Evolutionary conservation across 192 early-diverging fungal species (phyloP).

Genomic region (Coemansia sp.): DNA sequence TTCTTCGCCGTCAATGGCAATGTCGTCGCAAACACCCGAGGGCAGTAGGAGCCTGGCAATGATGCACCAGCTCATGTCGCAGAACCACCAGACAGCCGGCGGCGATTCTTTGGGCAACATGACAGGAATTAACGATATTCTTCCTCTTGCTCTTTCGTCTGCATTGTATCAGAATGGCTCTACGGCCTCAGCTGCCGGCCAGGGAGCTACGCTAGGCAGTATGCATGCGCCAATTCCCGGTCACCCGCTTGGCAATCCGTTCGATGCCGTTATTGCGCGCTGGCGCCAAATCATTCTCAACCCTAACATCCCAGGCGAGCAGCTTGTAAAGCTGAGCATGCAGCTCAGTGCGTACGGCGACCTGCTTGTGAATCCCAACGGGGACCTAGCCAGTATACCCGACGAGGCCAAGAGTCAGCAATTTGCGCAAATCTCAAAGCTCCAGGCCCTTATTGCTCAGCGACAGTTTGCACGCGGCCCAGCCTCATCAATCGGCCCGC

Average conservation of each 20-base stretch:
- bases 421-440: slow-evolving; percentile 43
- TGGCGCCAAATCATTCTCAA: slow-evolving; percentile 51
- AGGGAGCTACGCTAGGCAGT: background rate
- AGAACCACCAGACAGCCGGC: slow-evolving; percentile 8
- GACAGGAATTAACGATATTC: slow-evolving; percentile 4
- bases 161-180: slow-evolving; percentile 13
- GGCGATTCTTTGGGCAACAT: slow-evolving; percentile 2
- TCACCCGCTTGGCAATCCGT: background rate
- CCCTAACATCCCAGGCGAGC: slow-evolving; percentile 37
- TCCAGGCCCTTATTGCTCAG: slow-evolving; percentile 48
- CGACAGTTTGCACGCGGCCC: slow-evolving; percentile 36
- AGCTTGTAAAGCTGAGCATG: slow-evolving; percentile 45
- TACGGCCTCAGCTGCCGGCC: background rate
- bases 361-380: slow-evolving; percentile 15
- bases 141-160: slow-evolving; percentile 12
- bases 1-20: slow-evolving; percentile 12
- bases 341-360: slow-evolving; percentile 49
- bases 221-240: background rate
- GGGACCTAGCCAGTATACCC: slow-evolving; percentile 18
- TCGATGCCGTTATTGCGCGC: slow-evolving; percentile 34
- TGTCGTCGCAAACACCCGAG: slow-evolving; percentile 12
- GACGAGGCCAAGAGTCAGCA: slow-evolving; percentile 43
- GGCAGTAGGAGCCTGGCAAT: slow-evolving; percentile 18
- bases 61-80: slow-evolving; percentile 25
- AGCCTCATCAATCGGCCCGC: background rate